These are phyloP conservation scores for Clitopilus passeckerianus DNA, from an alignment of 768 basidiomycete species.

Conservation along the genomic window DNA sequence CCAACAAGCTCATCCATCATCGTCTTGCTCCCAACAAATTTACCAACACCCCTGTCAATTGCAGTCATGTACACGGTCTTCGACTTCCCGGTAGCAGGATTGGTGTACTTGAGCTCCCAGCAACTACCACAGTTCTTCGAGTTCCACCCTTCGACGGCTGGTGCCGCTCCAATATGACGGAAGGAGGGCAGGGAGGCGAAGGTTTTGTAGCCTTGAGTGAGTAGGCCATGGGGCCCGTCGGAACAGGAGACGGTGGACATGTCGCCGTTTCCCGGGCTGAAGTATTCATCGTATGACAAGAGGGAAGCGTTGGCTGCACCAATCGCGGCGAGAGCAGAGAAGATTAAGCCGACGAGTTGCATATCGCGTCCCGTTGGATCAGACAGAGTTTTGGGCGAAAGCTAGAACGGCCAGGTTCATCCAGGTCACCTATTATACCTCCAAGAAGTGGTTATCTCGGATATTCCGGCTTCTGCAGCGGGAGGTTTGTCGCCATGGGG, in stretches of 20 bases:
- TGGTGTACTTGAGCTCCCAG: conserved; percentile 42
- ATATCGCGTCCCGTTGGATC: too few relatives aligned
- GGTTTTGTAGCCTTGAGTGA: conserved; percentile 31
- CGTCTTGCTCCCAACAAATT: conserved; percentile 18
- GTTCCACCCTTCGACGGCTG: conserved; percentile 37
- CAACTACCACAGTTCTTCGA: conserved; percentile 48
- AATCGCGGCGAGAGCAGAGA: neutral
- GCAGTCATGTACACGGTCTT: conserved; percentile 37
- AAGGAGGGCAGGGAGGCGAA: conserved; percentile 45
- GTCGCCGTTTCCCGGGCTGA: conserved; percentile 26
- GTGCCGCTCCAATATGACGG: conserved; percentile 47
- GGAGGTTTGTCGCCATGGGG: too few relatives aligned
- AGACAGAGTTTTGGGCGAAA: too few relatives aligned
- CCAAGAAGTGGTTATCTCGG: too few relatives aligned
- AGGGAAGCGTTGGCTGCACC: neutral
- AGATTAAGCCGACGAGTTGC: too few relatives aligned
- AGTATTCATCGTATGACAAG: conserved; percentile 31
- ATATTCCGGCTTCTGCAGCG: too few relatives aligned
- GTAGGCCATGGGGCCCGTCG: conserved; percentile 40
- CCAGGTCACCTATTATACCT: too few relatives aligned
- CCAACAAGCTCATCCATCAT: conserved; percentile 24
- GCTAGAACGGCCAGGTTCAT: too few relatives aligned
- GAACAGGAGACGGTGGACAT: conserved; percentile 42
- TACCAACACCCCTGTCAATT: conserved; percentile 30
- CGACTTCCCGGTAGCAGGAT: conserved; percentile 8